Percentiles rank a stretch among this genome's conserved stretches.
phyloP scores from a whole-genome alignment of 805 yeast species.

The Candida verbasci region DNA sequence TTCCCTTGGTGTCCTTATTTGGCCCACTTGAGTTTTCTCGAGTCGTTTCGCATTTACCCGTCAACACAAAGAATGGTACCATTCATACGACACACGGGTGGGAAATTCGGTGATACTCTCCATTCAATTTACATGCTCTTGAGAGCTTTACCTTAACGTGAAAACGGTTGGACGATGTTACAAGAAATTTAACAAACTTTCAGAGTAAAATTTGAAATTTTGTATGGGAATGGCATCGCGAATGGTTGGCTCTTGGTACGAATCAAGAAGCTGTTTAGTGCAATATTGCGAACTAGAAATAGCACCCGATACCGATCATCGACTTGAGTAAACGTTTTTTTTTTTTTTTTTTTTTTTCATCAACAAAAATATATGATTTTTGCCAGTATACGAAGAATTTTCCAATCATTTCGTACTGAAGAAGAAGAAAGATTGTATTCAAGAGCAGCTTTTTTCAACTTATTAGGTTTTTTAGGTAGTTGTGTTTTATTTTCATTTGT shows the following conservation, averaged over 20 bases:
- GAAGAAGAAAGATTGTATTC: conserved; percentile 80
- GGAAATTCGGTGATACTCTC: conserved; percentile 64
- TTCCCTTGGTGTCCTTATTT: conserved; percentile 1
- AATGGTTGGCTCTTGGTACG: conserved; percentile 46
- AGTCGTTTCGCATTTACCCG: conserved; percentile 47
- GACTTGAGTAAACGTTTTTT: conserved; percentile 39
- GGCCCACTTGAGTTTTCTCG: conserved; percentile 30
- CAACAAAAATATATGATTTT: conserved; percentile 50
- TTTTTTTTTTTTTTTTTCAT: conserved; percentile 10
- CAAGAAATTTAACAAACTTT: conserved; percentile 38
- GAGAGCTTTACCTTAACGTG: conserved; percentile 52
- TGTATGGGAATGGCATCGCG: conserved; percentile 52
- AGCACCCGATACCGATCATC: conserved; percentile 64
- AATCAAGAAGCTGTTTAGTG: conserved; percentile 49
- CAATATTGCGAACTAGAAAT: conserved; percentile 48
- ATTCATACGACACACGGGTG: conserved; percentile 38
- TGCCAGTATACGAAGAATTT: conserved; percentile 72
- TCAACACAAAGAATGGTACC: conserved; percentile 21
- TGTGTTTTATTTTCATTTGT: conserved; percentile 78
- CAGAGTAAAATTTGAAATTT: conserved; percentile 10
- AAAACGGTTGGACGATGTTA: conserved; percentile 55
- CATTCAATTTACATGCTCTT: conserved; percentile 44
- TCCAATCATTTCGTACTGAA: conserved; percentile 78
- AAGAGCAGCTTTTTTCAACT: conserved; percentile 70
- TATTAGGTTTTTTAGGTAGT: conserved; percentile 75